Conservation (phyloP, 345 rosid species). For the Lumnitzera racemosa region DNA sequence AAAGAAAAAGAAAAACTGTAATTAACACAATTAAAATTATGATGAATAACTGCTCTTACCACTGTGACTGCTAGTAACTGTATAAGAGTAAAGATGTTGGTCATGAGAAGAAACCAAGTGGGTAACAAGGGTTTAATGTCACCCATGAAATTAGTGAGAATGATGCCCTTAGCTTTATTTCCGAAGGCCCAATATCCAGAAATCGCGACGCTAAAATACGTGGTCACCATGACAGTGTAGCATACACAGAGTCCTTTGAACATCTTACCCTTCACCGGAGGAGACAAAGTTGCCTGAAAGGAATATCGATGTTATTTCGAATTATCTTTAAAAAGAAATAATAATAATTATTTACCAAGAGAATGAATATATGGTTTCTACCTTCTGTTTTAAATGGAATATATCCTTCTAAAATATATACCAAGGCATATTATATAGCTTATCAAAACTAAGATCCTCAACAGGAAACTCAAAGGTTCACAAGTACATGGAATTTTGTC, state of each 20-base stretch:
- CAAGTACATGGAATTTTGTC: too few relatives aligned
- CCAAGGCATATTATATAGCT: too few relatives aligned
- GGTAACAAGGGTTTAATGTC: slow-evolving; percentile 35
- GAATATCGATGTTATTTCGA: too few relatives aligned
- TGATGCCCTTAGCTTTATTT: slow-evolving; percentile 16
- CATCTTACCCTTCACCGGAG: slow-evolving; percentile 59
- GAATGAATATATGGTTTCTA: too few relatives aligned
- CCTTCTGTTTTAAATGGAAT: too few relatives aligned
- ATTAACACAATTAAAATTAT: not conserved
- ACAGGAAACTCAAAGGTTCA: too few relatives aligned
- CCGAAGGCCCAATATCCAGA: slow-evolving; percentile 65
- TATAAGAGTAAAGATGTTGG: slow-evolving; percentile 37
- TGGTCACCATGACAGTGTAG: slow-evolving; percentile 25
- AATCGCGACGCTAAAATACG: slow-evolving; percentile 37
- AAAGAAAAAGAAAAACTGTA: not conserved
- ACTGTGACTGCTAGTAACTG: slow-evolving; percentile 33
- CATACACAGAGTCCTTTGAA: slow-evolving; percentile 49
- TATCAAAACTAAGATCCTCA: too few relatives aligned
- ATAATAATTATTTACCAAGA: too few relatives aligned
- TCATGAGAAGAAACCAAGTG: slow-evolving; percentile 31
- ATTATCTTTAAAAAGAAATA: too few relatives aligned
- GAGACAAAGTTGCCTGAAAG: slow-evolving; percentile 44
- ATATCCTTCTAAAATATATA: too few relatives aligned
- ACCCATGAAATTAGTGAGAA: slow-evolving; percentile 39
- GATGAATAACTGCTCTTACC: slow-evolving; percentile 16